Conservation (phyloP, 768 basidiomycete genomes). For the Leccinellum rugosiceps region DNA sequence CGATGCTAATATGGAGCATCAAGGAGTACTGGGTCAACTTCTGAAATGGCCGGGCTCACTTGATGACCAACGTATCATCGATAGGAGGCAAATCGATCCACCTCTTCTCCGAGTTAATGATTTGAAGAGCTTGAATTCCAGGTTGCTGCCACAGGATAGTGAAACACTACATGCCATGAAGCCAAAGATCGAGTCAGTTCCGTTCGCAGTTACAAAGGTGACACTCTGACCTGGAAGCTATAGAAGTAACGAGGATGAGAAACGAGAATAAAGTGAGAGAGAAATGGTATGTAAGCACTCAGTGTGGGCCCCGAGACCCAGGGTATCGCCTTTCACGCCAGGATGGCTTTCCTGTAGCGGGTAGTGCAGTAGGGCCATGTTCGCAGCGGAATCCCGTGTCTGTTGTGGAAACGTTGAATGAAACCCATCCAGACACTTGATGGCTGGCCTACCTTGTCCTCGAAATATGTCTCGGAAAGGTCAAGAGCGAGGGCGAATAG, state of each 20-base stretch:
- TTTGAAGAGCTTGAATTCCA: slow-evolving; percentile 71
- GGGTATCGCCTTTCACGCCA: slow-evolving; percentile 52
- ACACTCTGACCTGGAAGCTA: slow-evolving; percentile 41
- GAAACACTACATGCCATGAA: slow-evolving; percentile 58
- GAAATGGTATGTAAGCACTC: slow-evolving; percentile 40
- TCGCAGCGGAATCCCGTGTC: slow-evolving; percentile 60
- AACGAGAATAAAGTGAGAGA: not conserved
- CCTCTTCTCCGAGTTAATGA: slow-evolving; percentile 67
- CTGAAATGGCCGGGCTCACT: slow-evolving; percentile 42
- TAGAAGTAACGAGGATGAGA: not conserved
- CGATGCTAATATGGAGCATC: slow-evolving; percentile 53
- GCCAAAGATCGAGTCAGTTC: not conserved
- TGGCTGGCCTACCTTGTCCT: slow-evolving; percentile 48
- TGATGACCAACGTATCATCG: slow-evolving; percentile 80
- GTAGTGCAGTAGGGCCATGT: slow-evolving; percentile 70
- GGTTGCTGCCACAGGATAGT: slow-evolving; percentile 85
- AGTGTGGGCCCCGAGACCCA: slow-evolving; percentile 84
- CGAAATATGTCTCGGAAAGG: slow-evolving; percentile 61
- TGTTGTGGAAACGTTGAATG: slow-evolving; percentile 16
- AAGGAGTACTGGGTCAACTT: not conserved
- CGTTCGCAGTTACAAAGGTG: not conserved
- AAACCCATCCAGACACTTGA: not conserved
- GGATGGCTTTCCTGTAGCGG: slow-evolving; percentile 60
- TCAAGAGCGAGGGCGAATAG: too few species aligned
- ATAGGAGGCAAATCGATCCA: slow-evolving; percentile 85